These are phyloP conservation scores for Coniella vitis DNA, from an alignment of 2,329 filamentous ascomycete species.

Conservation along the genomic window DNA sequence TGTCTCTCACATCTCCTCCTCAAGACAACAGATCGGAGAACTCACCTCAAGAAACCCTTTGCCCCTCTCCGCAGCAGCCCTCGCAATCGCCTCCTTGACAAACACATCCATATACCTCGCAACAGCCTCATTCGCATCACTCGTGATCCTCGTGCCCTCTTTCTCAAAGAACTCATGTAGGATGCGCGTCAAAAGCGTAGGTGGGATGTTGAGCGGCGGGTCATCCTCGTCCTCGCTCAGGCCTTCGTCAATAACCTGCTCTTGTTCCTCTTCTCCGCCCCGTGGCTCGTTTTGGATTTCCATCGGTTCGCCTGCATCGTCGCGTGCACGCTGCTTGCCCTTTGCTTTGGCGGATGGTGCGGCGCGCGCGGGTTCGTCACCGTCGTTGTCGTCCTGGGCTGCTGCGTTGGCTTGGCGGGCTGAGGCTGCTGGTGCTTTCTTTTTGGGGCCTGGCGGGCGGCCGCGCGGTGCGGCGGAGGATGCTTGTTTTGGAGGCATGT, in stretches of 20 bases:
- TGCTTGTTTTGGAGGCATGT: conserved; percentile 38
- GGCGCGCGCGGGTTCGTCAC: conserved; percentile 11
- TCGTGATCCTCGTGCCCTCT: conserved; percentile 64
- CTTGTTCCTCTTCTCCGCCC: conserved; percentile 21
- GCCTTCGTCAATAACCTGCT: conserved; percentile 10
- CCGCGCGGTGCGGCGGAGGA: conserved; percentile 29
- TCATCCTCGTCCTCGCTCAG: conserved; percentile 20
- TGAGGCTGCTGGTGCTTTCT: conserved; percentile 15
- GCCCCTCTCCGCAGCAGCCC: conserved; percentile 65
- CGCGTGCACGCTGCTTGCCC: conserved; percentile 10
- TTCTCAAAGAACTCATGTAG: conserved; percentile 74
- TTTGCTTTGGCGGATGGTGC: conserved; percentile 12
- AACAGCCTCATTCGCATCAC: conserved; percentile 69
- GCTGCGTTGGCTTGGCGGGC: too few relatives aligned
- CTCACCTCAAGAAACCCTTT: conserved; percentile 69
- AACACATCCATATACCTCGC: conserved; percentile 88
- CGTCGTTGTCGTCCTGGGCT: too few relatives aligned
- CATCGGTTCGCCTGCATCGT: conserved; percentile 25
- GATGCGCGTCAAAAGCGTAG: conserved; percentile 66
- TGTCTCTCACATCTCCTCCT: too few relatives aligned
- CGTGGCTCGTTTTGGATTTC: conserved; percentile 22
- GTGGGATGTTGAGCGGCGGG: conserved; percentile 48
- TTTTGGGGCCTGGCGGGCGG: conserved; percentile 22
- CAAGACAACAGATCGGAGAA: too few relatives aligned
- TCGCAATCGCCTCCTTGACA: conserved; percentile 78